Evolutionary conservation across 1,284 basidiomycete genomes (phyloP), one percentile per base, ranked within the genome.

Genomic region (Trametes sp.): DNA sequence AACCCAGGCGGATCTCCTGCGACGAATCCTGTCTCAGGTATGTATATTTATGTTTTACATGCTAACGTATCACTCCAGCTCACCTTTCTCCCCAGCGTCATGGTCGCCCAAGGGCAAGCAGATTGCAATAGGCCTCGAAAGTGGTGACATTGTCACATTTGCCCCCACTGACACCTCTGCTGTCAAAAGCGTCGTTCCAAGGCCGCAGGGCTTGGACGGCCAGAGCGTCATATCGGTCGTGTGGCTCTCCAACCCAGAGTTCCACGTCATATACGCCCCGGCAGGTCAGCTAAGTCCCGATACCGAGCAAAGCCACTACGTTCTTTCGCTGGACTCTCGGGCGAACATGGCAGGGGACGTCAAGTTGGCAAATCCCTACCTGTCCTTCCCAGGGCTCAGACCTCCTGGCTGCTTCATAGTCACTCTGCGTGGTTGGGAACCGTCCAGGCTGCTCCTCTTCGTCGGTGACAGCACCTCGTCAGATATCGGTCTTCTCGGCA

Each of bases 71-170:
- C 35, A 29, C 23, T 8, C 21, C 29, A n/a, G 14, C 51, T 51
- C 9, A 59, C 26, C 73, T 50, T 38, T n/a, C 0, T 48, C 49
- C 21, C 61, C 24, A 90, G 89, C 89, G 6, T 86, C 87, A 23
- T 95, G 94, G 93, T 95, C 94, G 2, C 88, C 92, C 2, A 94
- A 93, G 73, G 94, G 93, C 49, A 95, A 94, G 73, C 93, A 94
- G 66, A 76, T 95, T 35, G 93, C 91, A 0, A 83, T 94, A 44
- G 94, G 91, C 31, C 76, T 93, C 16, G 83, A 83, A 61, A 83
- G 81, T 21, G 93, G 94, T 4, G 87, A 90, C 60, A 87, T 95
- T 33, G 73, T 90, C 44, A 88, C 92, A 2, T 92, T 87, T 72
- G 82, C 83, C 41, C 84, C 89, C 21, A 80, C 81, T 6, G 86